A percentile compares a stretch with the other conserved stretches of the same genome.
phyloP scores from a whole-genome alignment of 306 rosid species.

The Dicorynia guianensis region DNA sequence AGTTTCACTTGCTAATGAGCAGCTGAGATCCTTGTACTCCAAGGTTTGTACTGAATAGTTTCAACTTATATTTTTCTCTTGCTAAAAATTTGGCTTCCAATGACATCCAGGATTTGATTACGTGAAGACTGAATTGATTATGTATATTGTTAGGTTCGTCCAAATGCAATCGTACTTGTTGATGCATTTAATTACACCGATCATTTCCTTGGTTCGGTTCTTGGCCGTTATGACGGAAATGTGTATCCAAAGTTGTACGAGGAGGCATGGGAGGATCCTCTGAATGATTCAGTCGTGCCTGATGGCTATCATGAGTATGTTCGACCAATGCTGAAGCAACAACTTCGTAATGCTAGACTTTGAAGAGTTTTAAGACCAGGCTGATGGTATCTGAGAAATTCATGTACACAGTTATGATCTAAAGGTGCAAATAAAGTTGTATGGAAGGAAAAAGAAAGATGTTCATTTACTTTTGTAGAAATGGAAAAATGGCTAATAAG shows the following conservation, averaged over 20 bases:
- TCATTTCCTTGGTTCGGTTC: constrained; percentile 88
- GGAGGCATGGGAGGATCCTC: constrained; percentile 98
- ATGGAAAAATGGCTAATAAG: constrained; percentile 9
- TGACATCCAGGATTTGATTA: constrained; percentile 23
- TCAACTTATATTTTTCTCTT: not conserved
- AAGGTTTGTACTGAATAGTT: constrained; percentile 63
- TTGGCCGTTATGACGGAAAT: constrained; percentile 88
- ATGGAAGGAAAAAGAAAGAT: constrained; percentile 27
- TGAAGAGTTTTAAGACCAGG: constrained; percentile 37
- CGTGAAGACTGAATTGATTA: constrained; percentile 31
- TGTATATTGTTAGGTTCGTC: constrained; percentile 72
- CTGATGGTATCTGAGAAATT: constrained; percentile 2
- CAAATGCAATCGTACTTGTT: constrained; percentile 82
- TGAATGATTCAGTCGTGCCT: constrained; percentile 84
- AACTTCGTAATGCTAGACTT: constrained; percentile 90
- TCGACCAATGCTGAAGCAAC: constrained; percentile 88
- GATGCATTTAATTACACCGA: constrained; percentile 91
- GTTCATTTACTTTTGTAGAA: not conserved
- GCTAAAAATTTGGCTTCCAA: not conserved
- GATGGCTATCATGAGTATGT: constrained; percentile 85
- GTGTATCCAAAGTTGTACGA: constrained; percentile 92
- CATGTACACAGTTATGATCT: constrained; percentile 13
- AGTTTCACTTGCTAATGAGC: constrained; percentile 83
- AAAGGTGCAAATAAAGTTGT: constrained; percentile 22
- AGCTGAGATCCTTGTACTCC: constrained; percentile 79